Evolutionary conservation across 2,329 filamentous ascomycete genomes (phyloP), one percentile per base, ranked within the genome.

Genomic region (Zelopaecilomyces penicillatus): DNA sequence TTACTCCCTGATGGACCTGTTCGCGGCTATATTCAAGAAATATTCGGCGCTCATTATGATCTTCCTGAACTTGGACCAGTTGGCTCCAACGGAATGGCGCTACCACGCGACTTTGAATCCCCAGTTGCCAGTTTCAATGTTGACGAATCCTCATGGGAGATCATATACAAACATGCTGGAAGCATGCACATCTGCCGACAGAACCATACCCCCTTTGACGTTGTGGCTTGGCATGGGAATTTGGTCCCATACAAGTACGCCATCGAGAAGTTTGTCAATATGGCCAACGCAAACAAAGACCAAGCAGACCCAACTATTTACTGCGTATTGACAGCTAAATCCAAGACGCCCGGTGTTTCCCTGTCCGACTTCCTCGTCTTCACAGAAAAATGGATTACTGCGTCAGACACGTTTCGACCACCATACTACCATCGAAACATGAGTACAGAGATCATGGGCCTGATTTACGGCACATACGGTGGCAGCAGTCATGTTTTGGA

Each of bases 171-270:
- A 55, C 74, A 84, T 38, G 71, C 70, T 1, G 80, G 80, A 1
- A 70, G 73, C 36, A 73, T 83, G 33, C 83, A 82, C 54, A 67
- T 65, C 26, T 78, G 74, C 44, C 71, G 69, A 26, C 82, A 86
- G 56, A 68, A 67, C 26, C 82, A 85, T 57, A 80, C 74, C 3
- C 82, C 83, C 0, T 87, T 85, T 54, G 82, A 86, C 52, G 82
- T 85, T 1, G 78, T 85, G 0, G 82, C 80, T 2, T 85, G 82
- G 82, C 81, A 85, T 52, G 82, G 82, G n/a, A 80, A 76, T 42
- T 83, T 83, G 53, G 78, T 78, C 43, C 74, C 74, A 0, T 76
- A 70, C 61, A 77, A 77, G 57, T 78, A 78, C 54, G 74, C 74
- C 41, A 57, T 78, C 4, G 74, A 71, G 6, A 75, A 74, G 46